phyloP scores from a whole-genome alignment of 768 basidiomycete genomes.

The Glaciozyma antarctica region DNA sequence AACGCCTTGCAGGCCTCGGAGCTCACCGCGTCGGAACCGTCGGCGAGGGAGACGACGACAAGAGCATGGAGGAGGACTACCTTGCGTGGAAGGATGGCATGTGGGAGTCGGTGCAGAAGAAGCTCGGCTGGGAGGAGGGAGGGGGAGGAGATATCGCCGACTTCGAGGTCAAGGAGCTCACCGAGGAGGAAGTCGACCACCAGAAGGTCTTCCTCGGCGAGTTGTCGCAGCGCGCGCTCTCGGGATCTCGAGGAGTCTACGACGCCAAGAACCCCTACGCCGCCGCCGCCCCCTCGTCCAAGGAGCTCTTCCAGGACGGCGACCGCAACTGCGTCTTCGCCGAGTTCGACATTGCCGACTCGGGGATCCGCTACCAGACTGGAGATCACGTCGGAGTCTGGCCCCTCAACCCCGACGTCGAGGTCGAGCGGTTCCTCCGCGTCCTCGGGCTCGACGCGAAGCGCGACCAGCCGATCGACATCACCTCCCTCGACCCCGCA shows the following conservation, averaged over 20 bases:
- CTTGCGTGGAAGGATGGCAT: constrained; percentile 97
- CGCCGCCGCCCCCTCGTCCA: constrained; percentile 63
- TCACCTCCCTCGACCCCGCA: constrained; percentile 95
- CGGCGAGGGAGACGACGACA: constrained; percentile 97
- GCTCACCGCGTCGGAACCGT: constrained; percentile 73
- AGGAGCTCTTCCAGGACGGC: constrained; percentile 70
- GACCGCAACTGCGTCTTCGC: constrained; percentile 90
- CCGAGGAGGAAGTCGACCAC: constrained; percentile 45
- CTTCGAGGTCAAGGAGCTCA: constrained; percentile 79
- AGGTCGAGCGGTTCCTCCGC: constrained; percentile 79
- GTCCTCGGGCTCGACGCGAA: constrained; percentile 74
- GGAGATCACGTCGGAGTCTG: constrained; percentile 97
- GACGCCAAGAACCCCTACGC: constrained; percentile 96
- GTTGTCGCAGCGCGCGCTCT: constrained; percentile 86
- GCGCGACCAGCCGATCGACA: constrained; percentile 71
- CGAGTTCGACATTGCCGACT: constrained; percentile 86
- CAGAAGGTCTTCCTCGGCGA: constrained; percentile 96
- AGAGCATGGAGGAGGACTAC: constrained; percentile 99
- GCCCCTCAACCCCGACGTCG: constrained; percentile 86
- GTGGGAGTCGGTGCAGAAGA: constrained; percentile 81
- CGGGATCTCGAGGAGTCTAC: constrained; percentile 87
- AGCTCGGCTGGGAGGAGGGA: constrained; percentile 85
- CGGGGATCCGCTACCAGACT: constrained; percentile 96
- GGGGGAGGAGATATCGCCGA: constrained; percentile 91
- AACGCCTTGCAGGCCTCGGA: constrained; percentile 64